Percentiles rank a stretch among this genome's conserved stretches.
These are phyloP conservation scores for Syzygium aromaticum DNA, from an alignment of 345 rosid species.

Conservation along the genomic window DNA sequence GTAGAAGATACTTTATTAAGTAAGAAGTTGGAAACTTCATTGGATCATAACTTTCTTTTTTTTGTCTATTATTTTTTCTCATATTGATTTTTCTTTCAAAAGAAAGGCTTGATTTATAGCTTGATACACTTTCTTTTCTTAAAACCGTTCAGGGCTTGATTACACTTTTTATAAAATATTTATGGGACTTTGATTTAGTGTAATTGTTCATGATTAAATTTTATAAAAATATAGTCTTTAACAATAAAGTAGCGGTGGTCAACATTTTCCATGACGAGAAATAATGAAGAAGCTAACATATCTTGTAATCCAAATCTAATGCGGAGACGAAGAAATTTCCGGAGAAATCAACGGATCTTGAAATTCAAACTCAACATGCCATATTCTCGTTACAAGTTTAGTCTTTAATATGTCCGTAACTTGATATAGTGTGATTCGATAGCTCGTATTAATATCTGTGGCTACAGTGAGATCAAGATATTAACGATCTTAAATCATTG, in stretches of 20 bases:
- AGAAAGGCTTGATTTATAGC: not conserved
- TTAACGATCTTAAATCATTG: not conserved
- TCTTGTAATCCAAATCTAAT: not conserved
- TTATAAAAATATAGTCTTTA: not conserved
- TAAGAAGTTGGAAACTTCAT: not conserved
- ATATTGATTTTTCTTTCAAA: not conserved
- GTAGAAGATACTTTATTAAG: not conserved
- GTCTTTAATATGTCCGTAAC: too few species aligned
- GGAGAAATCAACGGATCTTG: too few species aligned
- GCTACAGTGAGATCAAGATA: not conserved
- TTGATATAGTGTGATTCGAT: too few species aligned
- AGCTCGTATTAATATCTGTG: too few species aligned
- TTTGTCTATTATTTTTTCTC: not conserved
- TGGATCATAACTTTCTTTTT: not conserved
- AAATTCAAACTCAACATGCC: too few species aligned
- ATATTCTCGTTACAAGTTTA: too few species aligned
- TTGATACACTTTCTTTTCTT: not conserved
- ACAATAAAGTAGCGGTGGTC: accelerated
- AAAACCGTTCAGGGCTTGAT: not conserved
- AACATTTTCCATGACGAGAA: not conserved
- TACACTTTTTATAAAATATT: not conserved
- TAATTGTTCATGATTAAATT: not conserved
- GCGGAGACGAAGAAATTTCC: too few species aligned
- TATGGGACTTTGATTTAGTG: not conserved
- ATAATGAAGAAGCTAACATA: not conserved